Evolutionary conservation across 495 filamentous ascomycete species (phyloP).

Genomic region (Daldinia grandis): DNA sequence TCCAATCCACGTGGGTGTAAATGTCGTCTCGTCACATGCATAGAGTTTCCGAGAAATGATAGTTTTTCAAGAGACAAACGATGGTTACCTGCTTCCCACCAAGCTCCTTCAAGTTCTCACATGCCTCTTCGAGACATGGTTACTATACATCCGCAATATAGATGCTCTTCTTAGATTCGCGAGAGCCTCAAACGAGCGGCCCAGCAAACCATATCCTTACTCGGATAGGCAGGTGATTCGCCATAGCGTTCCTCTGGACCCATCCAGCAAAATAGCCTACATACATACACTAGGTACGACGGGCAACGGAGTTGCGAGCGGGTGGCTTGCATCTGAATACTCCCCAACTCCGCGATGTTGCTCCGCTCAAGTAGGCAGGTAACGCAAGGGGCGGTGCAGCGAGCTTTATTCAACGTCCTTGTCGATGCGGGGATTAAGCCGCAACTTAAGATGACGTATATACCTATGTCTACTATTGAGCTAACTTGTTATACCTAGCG

Average conservation of each 20-base stretch:
- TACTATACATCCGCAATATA: neutral
- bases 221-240: slow-evolving; percentile 36
- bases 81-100: neutral
- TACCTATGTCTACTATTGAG: neutral
- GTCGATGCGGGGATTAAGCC: slow-evolving; percentile 35
- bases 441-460: slow-evolving; percentile 35
- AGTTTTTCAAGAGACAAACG: neutral
- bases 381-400: neutral
- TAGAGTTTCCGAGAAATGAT: neutral
- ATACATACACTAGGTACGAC: too few relatives aligned
- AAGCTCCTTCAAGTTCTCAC: neutral
- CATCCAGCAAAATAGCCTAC: slow-evolving; percentile 16
- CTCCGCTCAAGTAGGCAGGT: slow-evolving; percentile 22
- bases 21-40: neutral
- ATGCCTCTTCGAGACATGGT: slow-evolving; percentile 5
- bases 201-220: slow-evolving; percentile 23
- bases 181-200: slow-evolving; percentile 1
- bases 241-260: neutral
- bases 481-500: neutral
- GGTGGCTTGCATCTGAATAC: slow-evolving; percentile 34
- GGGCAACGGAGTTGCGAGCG: slow-evolving; percentile 9
- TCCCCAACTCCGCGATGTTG: neutral
- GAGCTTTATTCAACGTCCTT: slow-evolving; percentile 33
- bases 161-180: slow-evolving; percentile 2
- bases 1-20: neutral